Base-by-base conservation (phyloP, 345 rosid genomes). In the Toxicodendron radicans region DNA sequence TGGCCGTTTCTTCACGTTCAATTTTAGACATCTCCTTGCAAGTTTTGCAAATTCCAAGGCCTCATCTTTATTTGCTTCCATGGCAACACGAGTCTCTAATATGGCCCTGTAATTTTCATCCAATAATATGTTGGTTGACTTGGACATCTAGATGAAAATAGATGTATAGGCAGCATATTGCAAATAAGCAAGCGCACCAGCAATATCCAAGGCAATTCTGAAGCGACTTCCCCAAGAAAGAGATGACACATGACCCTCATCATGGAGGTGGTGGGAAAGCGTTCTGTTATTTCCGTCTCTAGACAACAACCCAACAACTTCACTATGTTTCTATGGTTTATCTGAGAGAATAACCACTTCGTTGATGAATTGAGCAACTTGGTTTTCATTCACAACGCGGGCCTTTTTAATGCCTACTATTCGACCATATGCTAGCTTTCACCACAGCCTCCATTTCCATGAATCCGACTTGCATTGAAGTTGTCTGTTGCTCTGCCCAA, bases 251-350 rank as follows among this genome's bases (percentile, higher is more conserved):
- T 14, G 30, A 4, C 59, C 72, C 21, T 66, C n/a, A 13, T 56
- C 64, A 13, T 58, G 75, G 49, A 70, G 70, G 41, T 73, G 78
- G 11, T 68, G 64, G 54, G 71, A 73, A 56, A 80, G 78, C 6
- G 77, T 76, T 5, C 68, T 74, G 45, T 80, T 76, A 30, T 48
- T 65, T 72, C 68, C 0, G 72, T 43, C 48, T 73, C 33, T 0
- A 76, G 75, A n/a, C 75, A 76, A 45, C 80, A 73, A 2, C 75
- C 75, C 7, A 64, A 10, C 62, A 80, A 49, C 71, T 72, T 80
- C 24, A 80, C 78, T 14, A 73, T 32, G 35, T 76, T 80, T 66
- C 74, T 58, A 43, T 76, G 83, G 68, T 80, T 76, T 17, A 64
- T 76, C 35, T 70, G 71, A 0, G 69, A 76, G 72, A 30, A 73